phyloP scores from a whole-genome alignment of 805 yeast genomes.

The Yamadazyma ubonensis region DNA sequence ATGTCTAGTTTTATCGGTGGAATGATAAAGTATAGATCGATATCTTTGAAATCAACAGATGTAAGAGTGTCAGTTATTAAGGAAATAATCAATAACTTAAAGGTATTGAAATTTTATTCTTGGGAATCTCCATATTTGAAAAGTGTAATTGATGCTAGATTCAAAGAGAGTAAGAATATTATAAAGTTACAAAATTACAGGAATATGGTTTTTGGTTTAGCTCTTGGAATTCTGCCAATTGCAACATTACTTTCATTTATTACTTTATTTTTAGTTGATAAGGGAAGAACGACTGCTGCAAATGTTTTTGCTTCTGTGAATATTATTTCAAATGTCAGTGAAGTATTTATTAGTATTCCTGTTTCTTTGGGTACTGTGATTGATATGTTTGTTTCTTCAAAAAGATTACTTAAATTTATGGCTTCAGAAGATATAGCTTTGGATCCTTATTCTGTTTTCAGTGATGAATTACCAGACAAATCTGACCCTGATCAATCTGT shows the following conservation, averaged over 20 bases:
- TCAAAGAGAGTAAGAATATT: constrained; percentile 57
- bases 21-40: constrained; percentile 49
- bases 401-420: constrained; percentile 54
- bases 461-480: constrained; percentile 21
- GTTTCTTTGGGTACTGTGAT: constrained; percentile 62
- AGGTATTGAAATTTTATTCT: constrained; percentile 80
- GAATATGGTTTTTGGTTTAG: constrained; percentile 58
- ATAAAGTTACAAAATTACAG: constrained; percentile 62
- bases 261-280: constrained; percentile 31
- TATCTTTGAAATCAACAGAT: constrained; percentile 66
- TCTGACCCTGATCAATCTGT: constrained; percentile 10
- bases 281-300: constrained; percentile 48
- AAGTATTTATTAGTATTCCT: constrained; percentile 65
- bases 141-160: constrained; percentile 53
- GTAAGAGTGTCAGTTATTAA: constrained; percentile 69
- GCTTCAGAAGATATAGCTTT: constrained; percentile 37
- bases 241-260: constrained; percentile 60
- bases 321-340: constrained; percentile 57
- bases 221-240: constrained; percentile 64
- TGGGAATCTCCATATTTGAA: constrained; percentile 83
- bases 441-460: constrained; percentile 24
- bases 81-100: constrained; percentile 74
- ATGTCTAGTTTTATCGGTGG: constrained; percentile 46
- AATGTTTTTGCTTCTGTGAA: constrained; percentile 68
- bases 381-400: constrained; percentile 63